phyloP scores from a whole-genome alignment of 805 yeast species.

The Wickerhamiella brachini region DNA sequence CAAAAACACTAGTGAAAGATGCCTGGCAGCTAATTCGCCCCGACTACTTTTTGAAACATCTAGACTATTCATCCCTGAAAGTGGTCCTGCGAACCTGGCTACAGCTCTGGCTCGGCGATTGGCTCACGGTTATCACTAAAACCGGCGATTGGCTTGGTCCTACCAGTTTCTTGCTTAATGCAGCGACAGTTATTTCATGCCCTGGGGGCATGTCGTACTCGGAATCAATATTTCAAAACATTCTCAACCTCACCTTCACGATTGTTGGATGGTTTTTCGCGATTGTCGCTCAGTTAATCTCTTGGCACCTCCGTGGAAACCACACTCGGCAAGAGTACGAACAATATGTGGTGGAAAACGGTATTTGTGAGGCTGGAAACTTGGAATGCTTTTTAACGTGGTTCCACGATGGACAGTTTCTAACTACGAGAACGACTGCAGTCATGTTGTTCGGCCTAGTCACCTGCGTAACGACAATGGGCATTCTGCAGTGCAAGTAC shows the following conservation, averaged over 20 bases:
- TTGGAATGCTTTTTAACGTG: background rate
- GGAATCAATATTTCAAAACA: conserved; percentile 9
- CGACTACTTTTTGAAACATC: background rate
- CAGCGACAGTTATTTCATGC: conserved; percentile 11
- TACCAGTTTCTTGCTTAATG: conserved; percentile 13
- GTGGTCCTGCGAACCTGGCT: conserved; percentile 17
- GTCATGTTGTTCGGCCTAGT: background rate
- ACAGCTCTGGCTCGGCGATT: conserved; percentile 9
- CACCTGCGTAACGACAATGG: background rate
- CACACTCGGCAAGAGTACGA: background rate
- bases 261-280: conserved; percentile 13
- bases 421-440: background rate
- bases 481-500: background rate
- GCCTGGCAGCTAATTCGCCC: background rate
- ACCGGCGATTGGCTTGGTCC: conserved; percentile 14
- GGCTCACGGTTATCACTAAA: conserved; percentile 9
- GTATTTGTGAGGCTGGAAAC: background rate
- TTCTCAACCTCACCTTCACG: conserved; percentile 10
- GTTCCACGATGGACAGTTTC: background rate
- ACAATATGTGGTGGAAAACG: background rate
- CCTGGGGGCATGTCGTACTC: conserved; percentile 17
- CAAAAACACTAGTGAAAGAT: background rate
- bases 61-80: conserved; percentile 12
- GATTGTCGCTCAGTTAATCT: conserved; percentile 17
- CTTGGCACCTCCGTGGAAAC: conserved; percentile 9